These are phyloP conservation scores for Venturiaceae sp. DNA, from an alignment of 2,329 filamentous ascomycete species.

Conservation along the genomic window DNA sequence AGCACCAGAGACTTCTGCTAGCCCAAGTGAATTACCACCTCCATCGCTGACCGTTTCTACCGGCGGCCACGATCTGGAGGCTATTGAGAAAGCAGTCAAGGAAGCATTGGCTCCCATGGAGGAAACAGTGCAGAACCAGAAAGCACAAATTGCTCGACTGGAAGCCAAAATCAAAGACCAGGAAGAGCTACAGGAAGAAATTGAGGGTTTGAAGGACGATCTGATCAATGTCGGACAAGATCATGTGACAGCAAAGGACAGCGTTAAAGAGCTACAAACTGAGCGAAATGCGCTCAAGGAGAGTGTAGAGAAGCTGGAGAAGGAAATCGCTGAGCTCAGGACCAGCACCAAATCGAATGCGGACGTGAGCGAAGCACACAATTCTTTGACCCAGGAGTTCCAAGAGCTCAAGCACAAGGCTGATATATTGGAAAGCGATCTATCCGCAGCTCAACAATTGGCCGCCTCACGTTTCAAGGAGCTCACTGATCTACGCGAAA, in stretches of 20 bases:
- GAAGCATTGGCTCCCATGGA: constrained; percentile 16
- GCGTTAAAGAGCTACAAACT: constrained; percentile 55
- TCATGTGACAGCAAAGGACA: constrained; percentile 73
- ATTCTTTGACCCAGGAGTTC: constrained; percentile 53
- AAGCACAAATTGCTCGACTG: constrained; percentile 62
- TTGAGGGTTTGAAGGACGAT: constrained; percentile 73
- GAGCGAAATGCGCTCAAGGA: constrained; percentile 59
- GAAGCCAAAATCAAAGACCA: constrained; percentile 63
- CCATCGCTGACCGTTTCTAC: constrained; percentile 18
- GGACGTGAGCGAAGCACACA: constrained; percentile 40
- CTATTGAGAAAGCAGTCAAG: constrained; percentile 20
- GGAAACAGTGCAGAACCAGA: constrained; percentile 43
- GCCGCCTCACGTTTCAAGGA: constrained; percentile 85
- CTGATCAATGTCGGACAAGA: constrained; percentile 71
- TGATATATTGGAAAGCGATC: constrained; percentile 65
- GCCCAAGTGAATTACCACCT: constrained; percentile 25
- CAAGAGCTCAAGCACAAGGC: constrained; percentile 64
- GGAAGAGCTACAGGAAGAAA: constrained; percentile 73
- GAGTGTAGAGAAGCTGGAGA: constrained; percentile 58
- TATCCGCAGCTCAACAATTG: constrained; percentile 76
- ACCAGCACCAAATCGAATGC: constrained; percentile 34
- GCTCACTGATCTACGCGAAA: constrained; percentile 66
- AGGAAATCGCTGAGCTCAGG: constrained; percentile 53
- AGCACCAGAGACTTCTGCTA: constrained; percentile 14
- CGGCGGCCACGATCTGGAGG: constrained; percentile 17